phyloP scores from a whole-genome alignment of 331 rosid genomes.

The Rhamnella rubrinervis region DNA sequence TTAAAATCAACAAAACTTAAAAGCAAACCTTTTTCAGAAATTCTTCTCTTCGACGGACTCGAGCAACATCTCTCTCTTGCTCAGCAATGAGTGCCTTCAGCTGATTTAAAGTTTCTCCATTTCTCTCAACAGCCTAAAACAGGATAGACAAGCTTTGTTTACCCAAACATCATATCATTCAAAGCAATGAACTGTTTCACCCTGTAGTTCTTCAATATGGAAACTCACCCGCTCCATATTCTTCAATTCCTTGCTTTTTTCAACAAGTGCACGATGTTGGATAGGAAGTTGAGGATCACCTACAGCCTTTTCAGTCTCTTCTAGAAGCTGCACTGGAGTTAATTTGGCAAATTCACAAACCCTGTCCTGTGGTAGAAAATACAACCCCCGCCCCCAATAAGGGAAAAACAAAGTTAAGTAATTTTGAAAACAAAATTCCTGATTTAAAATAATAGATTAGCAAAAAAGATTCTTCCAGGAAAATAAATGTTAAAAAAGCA shows the following conservation, averaged over 20 bases:
- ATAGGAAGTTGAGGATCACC: conserved; percentile 84
- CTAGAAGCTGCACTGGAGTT: conserved; percentile 81
- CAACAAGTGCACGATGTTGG: conserved; percentile 69
- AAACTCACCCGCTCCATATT: no score
- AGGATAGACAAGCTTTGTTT: conserved; percentile 4
- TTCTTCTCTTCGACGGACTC: conserved; percentile 86
- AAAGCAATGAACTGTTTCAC: no score
- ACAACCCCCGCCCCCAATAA: conserved; percentile 23
- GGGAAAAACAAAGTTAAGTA: not conserved
- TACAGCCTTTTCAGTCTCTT: conserved; percentile 93
- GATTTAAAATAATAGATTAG: no score
- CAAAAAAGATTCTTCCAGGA: no score
- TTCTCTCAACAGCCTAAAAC: conserved; percentile 77
- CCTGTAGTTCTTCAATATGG: conserved; percentile 30
- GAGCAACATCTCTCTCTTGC: conserved; percentile 87
- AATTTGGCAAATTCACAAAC: conserved; percentile 94
- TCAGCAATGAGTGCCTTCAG: conserved; percentile 75
- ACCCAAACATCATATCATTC: no score
- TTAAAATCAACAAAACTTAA: conserved; percentile 8
- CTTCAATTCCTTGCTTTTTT: conserved; percentile 63
- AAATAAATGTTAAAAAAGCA: no score
- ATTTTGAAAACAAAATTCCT: no score
- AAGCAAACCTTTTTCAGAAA: conserved; percentile 67
- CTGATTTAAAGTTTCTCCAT: conserved; percentile 76
- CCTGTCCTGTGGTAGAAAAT: conserved; percentile 94